Evolutionary conservation across 78 protist genomes (phyloP).

Genomic region (Cavenderia fasciculata): DNA sequence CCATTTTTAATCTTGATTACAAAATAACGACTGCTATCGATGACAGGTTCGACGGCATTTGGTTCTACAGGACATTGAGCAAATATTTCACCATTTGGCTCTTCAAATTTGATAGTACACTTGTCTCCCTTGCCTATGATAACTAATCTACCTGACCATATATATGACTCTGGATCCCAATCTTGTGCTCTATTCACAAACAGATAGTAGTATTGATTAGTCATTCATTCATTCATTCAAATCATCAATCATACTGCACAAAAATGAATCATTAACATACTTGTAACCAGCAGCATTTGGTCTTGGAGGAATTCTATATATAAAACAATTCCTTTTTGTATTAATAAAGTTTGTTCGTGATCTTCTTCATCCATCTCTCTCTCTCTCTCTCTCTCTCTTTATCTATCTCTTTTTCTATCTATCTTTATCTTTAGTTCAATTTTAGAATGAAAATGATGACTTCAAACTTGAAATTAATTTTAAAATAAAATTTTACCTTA

Average conservation of each 20-base stretch:
- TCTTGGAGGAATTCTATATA: conserved; percentile 85
- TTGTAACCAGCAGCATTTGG: conserved; percentile 74
- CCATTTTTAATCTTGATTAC: conserved; percentile 84
- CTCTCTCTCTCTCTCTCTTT: too few species aligned
- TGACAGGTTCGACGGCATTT: conserved; percentile 81
- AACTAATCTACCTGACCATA: conserved; percentile 81
- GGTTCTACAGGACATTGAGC: conserved; percentile 82
- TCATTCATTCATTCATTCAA: not conserved
- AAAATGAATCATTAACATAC: not conserved
- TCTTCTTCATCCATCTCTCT: conserved; percentile 54
- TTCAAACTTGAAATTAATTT: too few species aligned
- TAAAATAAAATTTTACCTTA: too few species aligned
- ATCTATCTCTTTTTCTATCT: not conserved
- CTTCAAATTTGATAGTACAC: conserved; percentile 74
- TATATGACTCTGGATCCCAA: conserved; percentile 74
- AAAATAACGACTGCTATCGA: conserved; percentile 85
- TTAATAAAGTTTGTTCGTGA: conserved; percentile 75
- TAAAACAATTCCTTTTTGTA: conserved; percentile 77
- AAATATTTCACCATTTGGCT: conserved; percentile 73
- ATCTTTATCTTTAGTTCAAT: too few species aligned
- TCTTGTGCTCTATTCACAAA: conserved; percentile 63
- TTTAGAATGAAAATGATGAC: not conserved
- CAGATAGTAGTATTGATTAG: not conserved
- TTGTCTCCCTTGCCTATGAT: conserved; percentile 63
- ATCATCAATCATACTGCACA: not conserved